Evolutionary conservation across 768 basidiomycete genomes (phyloP).

Genomic region (Agaricus blazei): DNA sequence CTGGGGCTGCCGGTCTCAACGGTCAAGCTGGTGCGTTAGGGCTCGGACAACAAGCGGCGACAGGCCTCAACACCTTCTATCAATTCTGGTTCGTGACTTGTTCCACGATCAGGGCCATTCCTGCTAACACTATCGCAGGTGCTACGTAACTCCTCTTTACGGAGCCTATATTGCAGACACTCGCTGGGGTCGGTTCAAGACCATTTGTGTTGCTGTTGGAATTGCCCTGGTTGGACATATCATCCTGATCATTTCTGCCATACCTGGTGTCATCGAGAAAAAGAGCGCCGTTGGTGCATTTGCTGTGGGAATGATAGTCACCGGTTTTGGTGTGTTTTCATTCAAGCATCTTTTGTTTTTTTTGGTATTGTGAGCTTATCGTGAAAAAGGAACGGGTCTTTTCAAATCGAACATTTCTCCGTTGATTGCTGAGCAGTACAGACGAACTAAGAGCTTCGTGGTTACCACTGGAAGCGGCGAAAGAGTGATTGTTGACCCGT

Average conservation of each 20-base stretch:
- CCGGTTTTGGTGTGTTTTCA: conserved; percentile 35
- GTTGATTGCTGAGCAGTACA: conserved; percentile 75
- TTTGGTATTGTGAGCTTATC: not conserved
- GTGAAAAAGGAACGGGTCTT: conserved; percentile 48
- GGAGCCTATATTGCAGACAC: conserved; percentile 69
- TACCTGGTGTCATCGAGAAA: conserved; percentile 62
- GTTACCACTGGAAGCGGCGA: conserved; percentile 49
- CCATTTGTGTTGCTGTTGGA: conserved; percentile 51
- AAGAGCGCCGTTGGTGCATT: conserved; percentile 49
- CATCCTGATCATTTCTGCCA: conserved; percentile 56
- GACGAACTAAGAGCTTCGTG: conserved; percentile 48
- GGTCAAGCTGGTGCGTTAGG: conserved; percentile 68
- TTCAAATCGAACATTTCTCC: conserved; percentile 80
- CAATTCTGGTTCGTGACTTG: conserved; percentile 50
- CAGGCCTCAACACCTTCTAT: conserved; percentile 68
- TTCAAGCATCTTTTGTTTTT: not conserved
- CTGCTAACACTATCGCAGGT: conserved; percentile 27
- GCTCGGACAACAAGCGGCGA: conserved; percentile 62
- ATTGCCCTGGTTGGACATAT: conserved; percentile 59
- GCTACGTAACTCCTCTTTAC: conserved; percentile 52
- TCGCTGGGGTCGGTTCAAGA: conserved; percentile 64
- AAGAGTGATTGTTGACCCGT: conserved; percentile 71
- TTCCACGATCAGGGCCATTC: conserved; percentile 4
- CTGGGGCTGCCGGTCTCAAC: conserved; percentile 49
- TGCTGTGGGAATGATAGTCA: conserved; percentile 56